Conservation (phyloP, 1,139 yeast species). For the Wickerhamiella infanticola region DNA sequence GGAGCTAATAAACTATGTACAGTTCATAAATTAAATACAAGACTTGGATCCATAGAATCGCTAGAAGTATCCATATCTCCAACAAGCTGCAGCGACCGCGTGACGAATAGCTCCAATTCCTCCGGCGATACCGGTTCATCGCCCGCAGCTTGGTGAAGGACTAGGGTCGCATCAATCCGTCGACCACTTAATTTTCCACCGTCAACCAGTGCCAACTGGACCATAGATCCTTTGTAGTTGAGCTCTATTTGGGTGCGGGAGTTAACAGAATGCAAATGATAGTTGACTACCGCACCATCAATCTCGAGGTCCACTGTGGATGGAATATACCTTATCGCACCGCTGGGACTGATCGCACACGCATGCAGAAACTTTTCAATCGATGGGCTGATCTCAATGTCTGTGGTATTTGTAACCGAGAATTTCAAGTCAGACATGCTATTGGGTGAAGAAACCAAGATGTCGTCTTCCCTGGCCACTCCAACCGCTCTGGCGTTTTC, state of each 20-base stretch:
- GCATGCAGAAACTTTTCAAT: conserved; percentile 28
- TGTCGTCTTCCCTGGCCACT: conserved; percentile 34
- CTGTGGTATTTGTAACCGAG: conserved; percentile 24
- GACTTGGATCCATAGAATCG: background rate
- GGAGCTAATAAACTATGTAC: background rate
- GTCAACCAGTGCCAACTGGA: conserved; percentile 36
- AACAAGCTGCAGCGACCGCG: background rate
- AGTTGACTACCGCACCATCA: conserved; percentile 27
- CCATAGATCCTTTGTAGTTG: conserved; percentile 23
- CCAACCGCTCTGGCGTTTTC: conserved; percentile 31
- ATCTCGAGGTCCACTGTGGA: conserved; percentile 28
- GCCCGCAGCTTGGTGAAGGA: conserved; percentile 12
- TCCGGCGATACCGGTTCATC: background rate
- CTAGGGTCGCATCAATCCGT: conserved; percentile 32
- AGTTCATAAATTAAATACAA: background rate
- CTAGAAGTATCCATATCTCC: background rate
- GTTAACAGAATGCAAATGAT: conserved; percentile 31
- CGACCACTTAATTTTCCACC: conserved; percentile 45
- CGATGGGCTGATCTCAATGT: conserved; percentile 6
- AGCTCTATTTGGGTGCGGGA: conserved; percentile 35
- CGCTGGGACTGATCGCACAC: conserved; percentile 26
- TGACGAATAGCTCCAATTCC: background rate
- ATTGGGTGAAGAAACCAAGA: conserved; percentile 30
- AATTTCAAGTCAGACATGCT: conserved; percentile 32
- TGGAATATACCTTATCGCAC: conserved; percentile 25